phyloP scores from a whole-genome alignment of 352 stramenopile species.

The Globisporangium cylindrosporum region DNA sequence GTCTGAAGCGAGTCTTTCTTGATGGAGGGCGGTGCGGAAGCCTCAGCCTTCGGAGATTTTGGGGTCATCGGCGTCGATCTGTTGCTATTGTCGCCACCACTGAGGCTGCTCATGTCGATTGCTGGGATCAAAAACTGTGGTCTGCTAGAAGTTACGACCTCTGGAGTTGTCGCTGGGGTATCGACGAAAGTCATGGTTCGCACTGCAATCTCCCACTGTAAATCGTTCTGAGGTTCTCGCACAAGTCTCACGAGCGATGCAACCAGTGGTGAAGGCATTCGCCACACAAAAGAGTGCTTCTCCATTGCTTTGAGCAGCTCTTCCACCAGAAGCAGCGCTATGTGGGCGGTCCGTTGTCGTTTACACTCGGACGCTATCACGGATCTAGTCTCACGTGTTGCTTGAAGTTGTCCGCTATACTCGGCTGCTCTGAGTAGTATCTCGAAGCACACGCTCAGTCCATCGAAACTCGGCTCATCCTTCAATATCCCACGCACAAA shows the following conservation, averaged over 20 bases:
- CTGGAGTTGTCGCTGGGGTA: constrained; percentile 8
- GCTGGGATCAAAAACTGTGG: background rate
- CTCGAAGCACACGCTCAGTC: constrained; percentile 29
- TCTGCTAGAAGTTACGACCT: background rate
- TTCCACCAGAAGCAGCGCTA: constrained; percentile 33
- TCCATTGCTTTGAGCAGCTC: constrained; percentile 35
- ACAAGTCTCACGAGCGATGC: constrained; percentile 35
- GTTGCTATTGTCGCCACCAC: background rate
- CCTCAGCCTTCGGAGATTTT: constrained; percentile 4
- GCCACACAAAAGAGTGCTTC: constrained; percentile 23
- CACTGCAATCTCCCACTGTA: constrained; percentile 37
- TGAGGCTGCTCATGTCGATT: background rate
- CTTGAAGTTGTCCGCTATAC: background rate
- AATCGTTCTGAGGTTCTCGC: constrained; percentile 28
- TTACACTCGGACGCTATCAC: constrained; percentile 6
- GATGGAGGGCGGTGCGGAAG: constrained; percentile 2
- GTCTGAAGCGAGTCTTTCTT: constrained; percentile 19
- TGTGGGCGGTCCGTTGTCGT: background rate
- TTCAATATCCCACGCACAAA: background rate
- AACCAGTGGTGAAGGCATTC: constrained; percentile 29
- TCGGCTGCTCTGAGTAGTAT: constrained; percentile 28
- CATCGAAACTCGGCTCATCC: background rate
- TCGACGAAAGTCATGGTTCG: constrained; percentile 41
- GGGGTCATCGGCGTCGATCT: background rate
- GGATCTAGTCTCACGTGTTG: background rate